Evolutionary conservation across 2,329 filamentous ascomycete genomes (phyloP).

Genomic region (Xylaria sp.): DNA sequence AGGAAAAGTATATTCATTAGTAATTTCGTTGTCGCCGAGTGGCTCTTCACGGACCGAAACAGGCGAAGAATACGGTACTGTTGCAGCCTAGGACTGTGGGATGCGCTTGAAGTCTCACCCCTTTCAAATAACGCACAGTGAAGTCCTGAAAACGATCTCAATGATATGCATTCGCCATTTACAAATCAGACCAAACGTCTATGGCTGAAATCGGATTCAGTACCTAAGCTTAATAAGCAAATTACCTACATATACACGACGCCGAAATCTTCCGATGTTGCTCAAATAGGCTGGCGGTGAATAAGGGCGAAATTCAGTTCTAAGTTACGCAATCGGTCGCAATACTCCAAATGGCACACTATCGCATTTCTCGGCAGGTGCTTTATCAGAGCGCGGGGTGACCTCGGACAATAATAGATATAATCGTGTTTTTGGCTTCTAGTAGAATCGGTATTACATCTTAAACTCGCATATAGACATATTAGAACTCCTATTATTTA

Average conservation of each 20-base stretch:
- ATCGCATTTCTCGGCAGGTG: not conserved
- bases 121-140: not conserved
- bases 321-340: constrained; percentile 31
- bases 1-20: not conserved
- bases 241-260: not conserved
- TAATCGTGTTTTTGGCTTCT: not conserved
- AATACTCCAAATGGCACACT: constrained; percentile 20
- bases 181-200: not conserved
- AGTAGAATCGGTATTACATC: not conserved
- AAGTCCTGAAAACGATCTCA: not conserved
- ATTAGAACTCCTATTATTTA: not conserved
- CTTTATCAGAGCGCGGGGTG: constrained; percentile 2
- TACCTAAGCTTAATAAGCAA: not conserved
- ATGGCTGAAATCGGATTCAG: not conserved
- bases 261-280: constrained; percentile 4
- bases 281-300: constrained; percentile 15
- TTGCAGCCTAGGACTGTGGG: not conserved
- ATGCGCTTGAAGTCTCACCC: not conserved
- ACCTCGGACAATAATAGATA: not conserved
- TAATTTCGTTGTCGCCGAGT: constrained; percentile 5
- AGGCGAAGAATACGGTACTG: not conserved
- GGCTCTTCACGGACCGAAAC: not conserved
- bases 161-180: not conserved
- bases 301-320: constrained; percentile 8
- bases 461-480: not conserved